Conservation (phyloP, 2,329 filamentous ascomycete genomes). For the Aureobasidium leucospermi region DNA sequence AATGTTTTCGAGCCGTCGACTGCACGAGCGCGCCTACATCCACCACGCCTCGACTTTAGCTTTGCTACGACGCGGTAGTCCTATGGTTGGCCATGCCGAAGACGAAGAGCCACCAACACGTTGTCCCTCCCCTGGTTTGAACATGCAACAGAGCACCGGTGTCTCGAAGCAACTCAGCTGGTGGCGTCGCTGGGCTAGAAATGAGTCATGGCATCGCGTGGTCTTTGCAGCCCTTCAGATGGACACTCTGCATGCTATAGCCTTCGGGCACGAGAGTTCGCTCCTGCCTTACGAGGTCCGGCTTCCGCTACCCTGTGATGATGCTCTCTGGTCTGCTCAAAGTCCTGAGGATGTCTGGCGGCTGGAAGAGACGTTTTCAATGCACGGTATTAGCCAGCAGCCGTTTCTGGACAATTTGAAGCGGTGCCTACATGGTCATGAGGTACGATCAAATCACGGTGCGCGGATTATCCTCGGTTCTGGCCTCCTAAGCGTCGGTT, state of each 20-base stretch:
- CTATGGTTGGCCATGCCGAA: constrained; percentile 75
- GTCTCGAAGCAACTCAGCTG: constrained; percentile 48
- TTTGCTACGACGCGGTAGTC: constrained; percentile 83
- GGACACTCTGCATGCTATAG: constrained; percentile 87
- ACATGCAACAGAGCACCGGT: neutral
- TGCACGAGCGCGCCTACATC: constrained; percentile 89
- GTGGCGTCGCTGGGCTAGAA: constrained; percentile 91
- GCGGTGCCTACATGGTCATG: constrained; percentile 71
- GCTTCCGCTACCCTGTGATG: constrained; percentile 81
- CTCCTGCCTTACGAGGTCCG: constrained; percentile 96
- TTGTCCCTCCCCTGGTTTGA: neutral
- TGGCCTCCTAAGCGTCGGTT: constrained; percentile 81
- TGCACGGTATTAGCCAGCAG: constrained; percentile 72
- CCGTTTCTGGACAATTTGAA: constrained; percentile 88
- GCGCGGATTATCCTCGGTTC: constrained; percentile 87
- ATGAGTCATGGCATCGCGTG: constrained; percentile 77
- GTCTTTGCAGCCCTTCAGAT: constrained; percentile 90
- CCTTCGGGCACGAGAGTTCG: constrained; percentile 92
- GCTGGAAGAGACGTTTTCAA: constrained; percentile 69
- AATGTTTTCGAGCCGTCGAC: constrained; percentile 82
- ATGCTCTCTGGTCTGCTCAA: constrained; percentile 80
- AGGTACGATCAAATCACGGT: constrained; percentile 82
- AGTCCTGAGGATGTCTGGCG: constrained; percentile 77
- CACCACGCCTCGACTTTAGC: constrained; percentile 92
- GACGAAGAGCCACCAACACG: constrained; percentile 56